Percentiles rank a stretch among this genome's conserved stretches.
phyloP scores from a whole-genome alignment of 768 basidiomycete species.

The Lepiota brunneoincarnata region DNA sequence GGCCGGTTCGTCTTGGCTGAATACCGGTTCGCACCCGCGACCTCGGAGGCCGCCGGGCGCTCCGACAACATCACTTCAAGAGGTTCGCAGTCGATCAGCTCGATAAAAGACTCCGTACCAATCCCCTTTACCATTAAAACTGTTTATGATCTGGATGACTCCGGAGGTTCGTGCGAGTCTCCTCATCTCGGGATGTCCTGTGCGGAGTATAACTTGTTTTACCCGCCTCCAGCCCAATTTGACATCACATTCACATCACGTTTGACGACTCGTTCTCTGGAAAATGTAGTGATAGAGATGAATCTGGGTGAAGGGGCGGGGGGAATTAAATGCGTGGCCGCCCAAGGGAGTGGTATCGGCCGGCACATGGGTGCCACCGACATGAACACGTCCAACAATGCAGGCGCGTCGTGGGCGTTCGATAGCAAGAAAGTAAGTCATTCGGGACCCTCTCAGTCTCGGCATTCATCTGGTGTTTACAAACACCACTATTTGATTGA shows the following conservation, averaged over 20 bases:
- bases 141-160: slow-evolving; percentile 40
- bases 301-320: slow-evolving; percentile 74
- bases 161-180: slow-evolving; percentile 31
- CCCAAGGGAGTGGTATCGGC: slow-evolving; percentile 50
- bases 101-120: slow-evolving; percentile 43
- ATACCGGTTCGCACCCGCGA: slow-evolving; percentile 65
- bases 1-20: slow-evolving; percentile 83
- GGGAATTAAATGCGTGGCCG: slow-evolving; percentile 68
- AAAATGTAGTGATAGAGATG: slow-evolving; percentile 69
- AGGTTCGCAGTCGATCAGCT: slow-evolving; percentile 17
- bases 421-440: slow-evolving; percentile 63
- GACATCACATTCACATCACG: slow-evolving; percentile 64
- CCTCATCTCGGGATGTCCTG: slow-evolving; percentile 1
- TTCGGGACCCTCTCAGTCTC: background rate
- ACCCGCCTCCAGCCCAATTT: slow-evolving; percentile 45
- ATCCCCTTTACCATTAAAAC: slow-evolving; percentile 51
- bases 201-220: background rate
- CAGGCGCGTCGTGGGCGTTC: slow-evolving; percentile 75
- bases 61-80: slow-evolving; percentile 18
- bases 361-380: slow-evolving; percentile 27
- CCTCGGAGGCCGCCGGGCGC: slow-evolving; percentile 26
- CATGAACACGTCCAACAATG: slow-evolving; percentile 27
- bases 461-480: background rate
- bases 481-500: background rate
- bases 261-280: slow-evolving; percentile 60